These are phyloP conservation scores for Phoma sp. DNA, from an alignment of 2,329 filamentous ascomycete species.

Conservation along the genomic window DNA sequence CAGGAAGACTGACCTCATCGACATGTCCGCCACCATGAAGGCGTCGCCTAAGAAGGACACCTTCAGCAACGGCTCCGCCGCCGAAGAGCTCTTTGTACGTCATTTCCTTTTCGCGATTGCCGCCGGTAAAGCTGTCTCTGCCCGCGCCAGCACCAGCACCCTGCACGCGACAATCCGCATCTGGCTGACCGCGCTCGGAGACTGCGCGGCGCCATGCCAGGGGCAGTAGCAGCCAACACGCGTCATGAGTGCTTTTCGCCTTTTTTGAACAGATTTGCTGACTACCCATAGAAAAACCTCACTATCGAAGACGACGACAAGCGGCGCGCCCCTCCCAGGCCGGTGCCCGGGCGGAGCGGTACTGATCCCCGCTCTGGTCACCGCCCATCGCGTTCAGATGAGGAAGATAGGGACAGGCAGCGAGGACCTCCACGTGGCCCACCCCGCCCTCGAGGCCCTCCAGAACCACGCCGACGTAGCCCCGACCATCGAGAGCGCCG, in stretches of 20 bases:
- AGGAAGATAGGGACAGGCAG: constrained; percentile 52
- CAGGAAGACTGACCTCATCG: constrained; percentile 36
- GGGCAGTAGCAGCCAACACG: neutral
- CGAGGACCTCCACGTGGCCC: constrained; percentile 49
- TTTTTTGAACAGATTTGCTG: constrained; percentile 50
- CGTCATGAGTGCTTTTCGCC: constrained; percentile 49
- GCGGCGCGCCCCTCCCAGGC: constrained; percentile 43
- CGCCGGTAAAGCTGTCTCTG: neutral
- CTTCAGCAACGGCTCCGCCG: constrained; percentile 52
- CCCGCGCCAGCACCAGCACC: too few relatives aligned
- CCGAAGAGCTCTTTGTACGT: constrained; percentile 81
- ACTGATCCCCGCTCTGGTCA: constrained; percentile 58
- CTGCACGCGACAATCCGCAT: constrained; percentile 8
- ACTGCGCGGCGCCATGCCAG: too few relatives aligned
- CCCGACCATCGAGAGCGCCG: constrained; percentile 51
- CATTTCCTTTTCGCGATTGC: constrained; percentile 11
- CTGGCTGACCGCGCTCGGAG: neutral
- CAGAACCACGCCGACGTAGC: constrained; percentile 47
- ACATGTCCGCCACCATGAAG: constrained; percentile 46
- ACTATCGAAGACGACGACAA: constrained; percentile 66
- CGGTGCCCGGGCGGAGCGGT: constrained; percentile 53
- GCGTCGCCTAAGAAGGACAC: constrained; percentile 54
- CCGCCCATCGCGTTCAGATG: constrained; percentile 70
- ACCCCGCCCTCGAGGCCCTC: constrained; percentile 46
- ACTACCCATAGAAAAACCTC: constrained; percentile 67